These are phyloP conservation scores for Hortaea sp. DNA, from an alignment of 2,329 filamentous ascomycete species.

Conservation along the genomic window DNA sequence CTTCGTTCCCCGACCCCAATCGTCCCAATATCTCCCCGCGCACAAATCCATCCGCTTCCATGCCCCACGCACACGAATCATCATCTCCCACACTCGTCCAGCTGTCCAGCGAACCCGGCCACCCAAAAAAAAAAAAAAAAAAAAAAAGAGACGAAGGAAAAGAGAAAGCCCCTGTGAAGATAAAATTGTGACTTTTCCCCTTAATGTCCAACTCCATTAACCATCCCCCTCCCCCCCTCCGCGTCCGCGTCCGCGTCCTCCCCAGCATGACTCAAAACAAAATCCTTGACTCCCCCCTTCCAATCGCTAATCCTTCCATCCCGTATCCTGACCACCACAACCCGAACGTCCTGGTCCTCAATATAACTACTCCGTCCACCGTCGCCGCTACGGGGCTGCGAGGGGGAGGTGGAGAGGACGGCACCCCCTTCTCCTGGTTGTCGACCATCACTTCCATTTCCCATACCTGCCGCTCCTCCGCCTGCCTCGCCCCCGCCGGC, in stretches of 20 bases:
- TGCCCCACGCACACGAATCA: too few species aligned
- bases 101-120: too few species aligned
- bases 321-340: conserved; percentile 74
- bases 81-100: too few species aligned
- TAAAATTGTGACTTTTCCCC: too few species aligned
- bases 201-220: conserved; percentile 3
- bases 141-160: too few species aligned
- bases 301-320: conserved; percentile 86
- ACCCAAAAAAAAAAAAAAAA: too few species aligned
- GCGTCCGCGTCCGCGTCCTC: neutral
- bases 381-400: conserved; percentile 23
- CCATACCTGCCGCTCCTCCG: too few species aligned
- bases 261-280: conserved; percentile 1
- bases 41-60: too few species aligned
- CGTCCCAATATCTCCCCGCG: too few species aligned
- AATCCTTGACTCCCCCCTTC: conserved; percentile 90
- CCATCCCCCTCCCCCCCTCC: neutral
- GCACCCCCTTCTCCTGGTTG: conserved; percentile 4
- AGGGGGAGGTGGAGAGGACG: neutral
- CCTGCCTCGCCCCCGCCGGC: neutral
- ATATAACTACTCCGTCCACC: conserved; percentile 57
- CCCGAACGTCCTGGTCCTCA: conserved; percentile 71
- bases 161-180: too few species aligned
- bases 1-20: too few species aligned
- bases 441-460: too few species aligned